Percentiles rank a stretch among this genome's conserved stretches.
Conservation (phyloP, 108 stramenopile genomes). For the Cyclotella sp. region DNA sequence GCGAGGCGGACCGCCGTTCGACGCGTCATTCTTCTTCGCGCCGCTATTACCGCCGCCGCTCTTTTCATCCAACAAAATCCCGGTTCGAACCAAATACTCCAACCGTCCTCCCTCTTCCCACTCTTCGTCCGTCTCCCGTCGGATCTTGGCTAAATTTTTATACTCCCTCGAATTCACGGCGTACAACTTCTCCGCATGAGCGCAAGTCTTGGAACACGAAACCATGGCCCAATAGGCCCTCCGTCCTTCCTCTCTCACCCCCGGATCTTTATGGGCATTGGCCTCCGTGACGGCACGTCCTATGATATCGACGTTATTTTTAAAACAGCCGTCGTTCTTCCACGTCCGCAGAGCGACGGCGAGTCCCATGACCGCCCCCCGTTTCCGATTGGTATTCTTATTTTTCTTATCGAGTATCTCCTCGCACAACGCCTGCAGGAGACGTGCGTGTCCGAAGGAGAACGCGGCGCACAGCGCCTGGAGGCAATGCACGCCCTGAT, state of each 20-base stretch:
- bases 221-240: conserved; percentile 58
- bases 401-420: conserved; percentile 49
- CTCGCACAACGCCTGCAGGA: conserved; percentile 37
- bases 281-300: conserved; percentile 45
- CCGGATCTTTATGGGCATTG: conserved; percentile 45
- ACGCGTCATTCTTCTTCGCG: neutral
- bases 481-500: conserved; percentile 49
- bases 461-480: conserved; percentile 35
- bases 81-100: conserved; percentile 32
- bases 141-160: conserved; percentile 35
- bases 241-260: conserved; percentile 59
- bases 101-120: conserved; percentile 55
- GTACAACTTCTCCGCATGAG: conserved; percentile 28
- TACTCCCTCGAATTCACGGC: conserved; percentile 34
- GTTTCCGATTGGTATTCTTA: conserved; percentile 45
- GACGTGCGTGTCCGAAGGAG: conserved; percentile 33
- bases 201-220: conserved; percentile 35
- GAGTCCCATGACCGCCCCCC: conserved; percentile 44
- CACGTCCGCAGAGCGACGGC: conserved; percentile 45
- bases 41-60: neutral
- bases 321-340: conserved; percentile 28
- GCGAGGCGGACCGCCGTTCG: neutral
- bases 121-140: conserved; percentile 45
- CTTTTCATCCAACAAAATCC: conserved; percentile 17
- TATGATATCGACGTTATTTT: conserved; percentile 31